phyloP scores from a whole-genome alignment of 2,329 filamentous ascomycete species.

The Fusarium longipes region DNA sequence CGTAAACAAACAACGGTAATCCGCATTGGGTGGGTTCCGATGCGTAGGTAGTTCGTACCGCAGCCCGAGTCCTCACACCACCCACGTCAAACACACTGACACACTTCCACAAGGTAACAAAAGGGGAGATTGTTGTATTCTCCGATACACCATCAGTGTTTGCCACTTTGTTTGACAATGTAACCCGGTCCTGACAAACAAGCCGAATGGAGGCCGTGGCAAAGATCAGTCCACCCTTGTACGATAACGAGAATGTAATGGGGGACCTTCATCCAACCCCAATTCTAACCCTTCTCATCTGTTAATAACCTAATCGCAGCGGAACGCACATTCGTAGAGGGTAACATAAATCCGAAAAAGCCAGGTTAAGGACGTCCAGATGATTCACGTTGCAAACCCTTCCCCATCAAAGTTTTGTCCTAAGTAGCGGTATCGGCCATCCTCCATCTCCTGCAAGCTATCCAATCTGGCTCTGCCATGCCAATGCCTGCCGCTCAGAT shows the following conservation, averaged over 20 bases:
- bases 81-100: neutral
- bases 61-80: neutral
- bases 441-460: neutral
- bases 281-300: constrained; percentile 10
- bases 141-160: constrained; percentile 22
- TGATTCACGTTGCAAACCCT: neutral
- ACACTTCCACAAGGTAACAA: neutral
- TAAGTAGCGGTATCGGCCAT: neutral
- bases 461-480: neutral
- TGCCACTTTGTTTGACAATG: constrained; percentile 26
- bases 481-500: neutral
- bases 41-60: constrained; percentile 11
- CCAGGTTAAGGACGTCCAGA: neutral
- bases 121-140: constrained; percentile 21
- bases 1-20: constrained; percentile 24
- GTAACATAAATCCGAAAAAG: neutral
- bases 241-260: constrained; percentile 18
- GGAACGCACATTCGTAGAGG: neutral
- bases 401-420: neutral
- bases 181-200: constrained; percentile 17
- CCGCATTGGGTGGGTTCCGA: neutral
- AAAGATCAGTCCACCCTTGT: constrained; percentile 16
- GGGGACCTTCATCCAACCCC: constrained; percentile 5
- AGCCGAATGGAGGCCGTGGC: constrained; percentile 6
- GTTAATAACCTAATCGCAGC: constrained; percentile 1